phyloP scores from a whole-genome alignment of 768 basidiomycete species.

The Lentinula boryana region DNA sequence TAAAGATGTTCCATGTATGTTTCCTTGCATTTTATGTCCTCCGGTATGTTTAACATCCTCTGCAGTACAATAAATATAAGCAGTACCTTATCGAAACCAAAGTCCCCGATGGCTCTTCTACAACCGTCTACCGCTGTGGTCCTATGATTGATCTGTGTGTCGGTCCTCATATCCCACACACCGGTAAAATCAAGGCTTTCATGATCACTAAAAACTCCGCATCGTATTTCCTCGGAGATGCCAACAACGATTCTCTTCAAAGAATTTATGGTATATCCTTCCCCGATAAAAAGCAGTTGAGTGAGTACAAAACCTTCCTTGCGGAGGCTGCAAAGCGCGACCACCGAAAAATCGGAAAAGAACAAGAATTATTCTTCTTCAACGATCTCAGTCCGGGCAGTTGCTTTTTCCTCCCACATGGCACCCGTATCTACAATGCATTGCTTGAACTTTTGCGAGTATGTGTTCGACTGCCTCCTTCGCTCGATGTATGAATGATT shows the following conservation, averaged over 20 bases:
- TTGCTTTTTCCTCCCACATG: slow-evolving; percentile 96
- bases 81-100: slow-evolving; percentile 92
- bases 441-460: slow-evolving; percentile 89
- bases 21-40: background rate
- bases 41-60: background rate
- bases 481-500: background rate
- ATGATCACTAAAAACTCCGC: slow-evolving; percentile 99
- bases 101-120: slow-evolving; percentile 92
- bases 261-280: slow-evolving; percentile 98
- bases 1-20: slow-evolving; percentile 93
- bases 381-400: slow-evolving; percentile 94
- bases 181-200: slow-evolving; percentile 95
- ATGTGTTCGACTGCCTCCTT: slow-evolving; percentile 22
- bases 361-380: slow-evolving; percentile 99
- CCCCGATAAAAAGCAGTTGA: slow-evolving; percentile 93
- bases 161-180: slow-evolving; percentile 97
- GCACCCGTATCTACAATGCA: slow-evolving; percentile 93
- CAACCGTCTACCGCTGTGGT: slow-evolving; percentile 97
- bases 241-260: slow-evolving; percentile 89
- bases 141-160: slow-evolving; percentile 97
- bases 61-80: slow-evolving; percentile 98
- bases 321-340: slow-evolving; percentile 98
- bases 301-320: slow-evolving; percentile 93
- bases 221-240: slow-evolving; percentile 95
- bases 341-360: slow-evolving; percentile 94